A percentile compares a stretch with the other conserved stretches of the same genome.
Evolutionary conservation across 2,329 filamentous ascomycete genomes (phyloP).

Genomic region (Scytalidium sp.): DNA sequence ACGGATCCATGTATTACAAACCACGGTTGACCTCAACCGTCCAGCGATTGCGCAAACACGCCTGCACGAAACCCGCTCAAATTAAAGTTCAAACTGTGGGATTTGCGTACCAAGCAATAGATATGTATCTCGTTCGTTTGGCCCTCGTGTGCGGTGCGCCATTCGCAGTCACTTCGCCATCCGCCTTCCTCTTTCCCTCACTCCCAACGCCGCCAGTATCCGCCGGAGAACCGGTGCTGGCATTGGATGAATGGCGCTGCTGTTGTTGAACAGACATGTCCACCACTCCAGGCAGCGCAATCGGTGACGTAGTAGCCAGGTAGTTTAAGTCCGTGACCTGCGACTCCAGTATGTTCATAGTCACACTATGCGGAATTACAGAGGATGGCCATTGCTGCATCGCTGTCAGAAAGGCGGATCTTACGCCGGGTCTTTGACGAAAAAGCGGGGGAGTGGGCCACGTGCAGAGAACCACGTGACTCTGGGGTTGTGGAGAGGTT

Average conservation of each 20-base stretch:
- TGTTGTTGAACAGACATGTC: conserved; percentile 22
- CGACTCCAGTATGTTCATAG: conserved; percentile 29
- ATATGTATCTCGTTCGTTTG: conserved; percentile 33
- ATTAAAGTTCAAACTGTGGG: background rate
- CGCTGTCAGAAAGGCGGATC: background rate
- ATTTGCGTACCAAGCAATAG: conserved; percentile 30
- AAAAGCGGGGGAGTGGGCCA: background rate
- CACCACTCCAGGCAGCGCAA: conserved; percentile 11
- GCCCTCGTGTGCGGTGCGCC: conserved; percentile 25
- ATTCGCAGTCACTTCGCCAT: conserved; percentile 8
- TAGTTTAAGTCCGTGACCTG: conserved; percentile 29
- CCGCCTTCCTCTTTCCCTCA: conserved; percentile 28
- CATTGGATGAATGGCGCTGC: conserved; percentile 9
- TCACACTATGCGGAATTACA: conserved; percentile 16
- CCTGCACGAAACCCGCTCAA: background rate
- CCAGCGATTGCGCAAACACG: background rate
- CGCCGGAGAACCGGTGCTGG: conserved; percentile 27
- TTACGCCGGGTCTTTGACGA: background rate
- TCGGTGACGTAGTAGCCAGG: conserved; percentile 27
- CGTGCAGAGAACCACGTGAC: background rate
- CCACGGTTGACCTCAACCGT: background rate
- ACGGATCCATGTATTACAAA: background rate
- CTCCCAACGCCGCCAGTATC: conserved; percentile 17
- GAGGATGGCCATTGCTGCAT: background rate
- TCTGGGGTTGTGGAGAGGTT: background rate